Percentiles rank a stretch among this genome's conserved stretches.
phyloP scores from a whole-genome alignment of 2,329 filamentous ascomycete genomes.

The Phialophora expanda region DNA sequence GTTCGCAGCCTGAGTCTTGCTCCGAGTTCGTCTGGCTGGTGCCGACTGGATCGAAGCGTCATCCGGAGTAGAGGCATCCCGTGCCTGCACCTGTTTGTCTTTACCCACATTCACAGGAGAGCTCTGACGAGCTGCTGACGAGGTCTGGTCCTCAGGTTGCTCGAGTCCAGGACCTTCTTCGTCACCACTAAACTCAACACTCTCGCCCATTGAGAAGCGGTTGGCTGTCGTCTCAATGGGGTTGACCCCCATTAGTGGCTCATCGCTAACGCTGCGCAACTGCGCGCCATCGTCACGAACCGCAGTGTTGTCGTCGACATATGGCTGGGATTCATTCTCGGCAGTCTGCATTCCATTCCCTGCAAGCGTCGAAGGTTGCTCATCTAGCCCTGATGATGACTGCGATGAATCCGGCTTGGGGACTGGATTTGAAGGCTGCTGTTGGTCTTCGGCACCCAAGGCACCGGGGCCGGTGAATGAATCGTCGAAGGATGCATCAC shows the following conservation, averaged over 20 bases:
- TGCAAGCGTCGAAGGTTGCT: neutral
- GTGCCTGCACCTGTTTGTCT: neutral
- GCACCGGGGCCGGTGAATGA: neutral
- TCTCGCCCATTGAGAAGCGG: conserved; percentile 6
- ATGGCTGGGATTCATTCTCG: neutral
- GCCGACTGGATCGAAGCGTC: conserved; percentile 8
- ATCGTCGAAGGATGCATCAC: neutral
- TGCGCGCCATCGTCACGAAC: neutral
- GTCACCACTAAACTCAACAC: conserved; percentile 34
- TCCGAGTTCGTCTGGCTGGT: conserved; percentile 12
- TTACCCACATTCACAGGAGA: neutral
- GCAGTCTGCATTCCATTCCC: neutral
- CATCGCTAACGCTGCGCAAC: neutral
- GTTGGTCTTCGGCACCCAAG: neutral
- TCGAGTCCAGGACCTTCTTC: conserved; percentile 4
- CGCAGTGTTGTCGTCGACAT: neutral
- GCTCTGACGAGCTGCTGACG: too few relatives aligned
- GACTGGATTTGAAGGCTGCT: neutral
- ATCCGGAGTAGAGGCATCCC: neutral
- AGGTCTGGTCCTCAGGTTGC: neutral
- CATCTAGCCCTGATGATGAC: neutral
- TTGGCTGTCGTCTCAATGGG: neutral
- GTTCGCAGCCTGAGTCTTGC: conserved; percentile 4
- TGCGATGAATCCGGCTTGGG: neutral
- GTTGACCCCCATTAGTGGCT: neutral